Percentiles rank a stretch among this genome's conserved stretches.
These are phyloP conservation scores for Cordyceps cicadae DNA, from an alignment of 2,329 filamentous ascomycete genomes.

Conservation along the genomic window DNA sequence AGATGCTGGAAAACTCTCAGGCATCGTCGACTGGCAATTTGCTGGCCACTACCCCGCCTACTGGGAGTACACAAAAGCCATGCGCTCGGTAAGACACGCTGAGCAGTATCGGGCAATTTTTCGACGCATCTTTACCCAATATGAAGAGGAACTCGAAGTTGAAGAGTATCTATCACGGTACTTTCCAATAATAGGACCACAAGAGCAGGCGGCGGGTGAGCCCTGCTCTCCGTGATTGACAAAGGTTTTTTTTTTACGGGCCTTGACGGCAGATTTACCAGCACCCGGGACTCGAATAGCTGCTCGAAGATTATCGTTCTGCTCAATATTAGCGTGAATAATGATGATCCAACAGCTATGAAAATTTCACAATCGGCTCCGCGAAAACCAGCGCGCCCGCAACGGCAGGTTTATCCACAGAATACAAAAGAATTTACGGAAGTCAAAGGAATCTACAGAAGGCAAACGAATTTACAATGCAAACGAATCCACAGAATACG, in stretches of 20 bases:
- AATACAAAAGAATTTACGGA: not conserved
- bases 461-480: not conserved
- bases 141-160: not conserved
- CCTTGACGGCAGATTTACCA: too few species aligned
- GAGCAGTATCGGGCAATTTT: constrained; percentile 4
- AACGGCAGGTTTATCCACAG: too few species aligned
- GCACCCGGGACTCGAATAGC: too few species aligned
- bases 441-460: too few species aligned
- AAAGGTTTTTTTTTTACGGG: too few species aligned
- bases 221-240: too few species aligned
- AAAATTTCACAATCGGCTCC: too few species aligned
- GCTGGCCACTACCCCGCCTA: constrained; percentile 39
- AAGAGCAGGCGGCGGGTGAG: not conserved
- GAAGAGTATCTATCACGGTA: not conserved
- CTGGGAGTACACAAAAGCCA: constrained; percentile 29
- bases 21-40: constrained; percentile 40
- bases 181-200: not conserved
- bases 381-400: too few species aligned
- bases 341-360: too few species aligned
- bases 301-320: too few species aligned
- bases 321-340: too few species aligned
- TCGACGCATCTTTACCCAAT: not conserved
- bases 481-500: not conserved
- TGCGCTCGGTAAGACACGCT: constrained; percentile 1
- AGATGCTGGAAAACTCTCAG: constrained; percentile 21